Base-by-base conservation (phyloP, 106 monocot genomes). In the Platanthera zijinensis region DNA sequence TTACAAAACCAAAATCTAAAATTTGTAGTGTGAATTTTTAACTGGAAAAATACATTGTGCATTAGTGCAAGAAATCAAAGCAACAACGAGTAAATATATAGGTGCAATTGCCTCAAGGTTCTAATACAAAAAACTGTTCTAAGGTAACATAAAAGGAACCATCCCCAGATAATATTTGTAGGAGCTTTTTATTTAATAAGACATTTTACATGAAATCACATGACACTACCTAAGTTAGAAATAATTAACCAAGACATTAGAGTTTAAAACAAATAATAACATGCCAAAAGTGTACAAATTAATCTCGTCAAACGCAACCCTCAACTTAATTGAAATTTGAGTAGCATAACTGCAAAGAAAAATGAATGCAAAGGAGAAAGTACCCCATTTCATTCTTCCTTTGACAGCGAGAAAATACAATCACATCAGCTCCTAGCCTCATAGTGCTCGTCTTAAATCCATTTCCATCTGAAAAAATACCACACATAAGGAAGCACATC, bases 401-500 rank as follows among this genome's bases (percentile, higher is more conserved):
- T 72, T 17, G 76, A 78, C 84, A 86, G 78, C 95, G 86, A 66
- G 95, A 91, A 71, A 95, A 95, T 4, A 95, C 92, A 63, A 95
- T 90, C 18, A 88, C 95, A 85, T 95, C 89, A 76, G 92, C 94
- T 14, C 94, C 94, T 72, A 94, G 89, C 80, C 94, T 89, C 94
- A 94, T 94, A n/a, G 94, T 94, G 75, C 94, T 91, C 22, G 94
- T 94, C 76, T 94, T 94, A 76, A 94, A 94, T 56, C 94, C 94
- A 85, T 94, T 94, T 74, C 94, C 94, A 85, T 94, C 94, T 94
- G 52, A 79, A 14, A 82, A 48, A 53, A 69, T n/a, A 18, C 50
- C 48, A 82, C 10, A 77, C 2, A 56, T 28, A 51, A 77, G 5
- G 14, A 5, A 69, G 11, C 10, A 9, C 1, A 69, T 50, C 19